phyloP scores from a whole-genome alignment of 176 grass and related monocot genomes.

The Cenchrus purpureus region DNA sequence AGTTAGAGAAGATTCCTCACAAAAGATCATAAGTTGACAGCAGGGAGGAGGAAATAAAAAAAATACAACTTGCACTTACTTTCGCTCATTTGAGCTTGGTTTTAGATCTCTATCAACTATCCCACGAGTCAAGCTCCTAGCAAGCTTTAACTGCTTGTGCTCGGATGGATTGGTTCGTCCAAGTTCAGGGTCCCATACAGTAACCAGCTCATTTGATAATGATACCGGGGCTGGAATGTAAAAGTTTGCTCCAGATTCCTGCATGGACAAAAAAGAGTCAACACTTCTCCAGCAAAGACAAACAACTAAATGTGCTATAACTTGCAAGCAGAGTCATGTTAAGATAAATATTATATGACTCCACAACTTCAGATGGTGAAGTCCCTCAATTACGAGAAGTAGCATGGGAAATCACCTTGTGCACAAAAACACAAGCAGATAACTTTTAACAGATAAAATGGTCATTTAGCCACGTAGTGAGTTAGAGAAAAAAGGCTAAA shows the following conservation, averaged over 20 bases:
- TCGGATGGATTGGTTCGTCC: slow-evolving; percentile 93
- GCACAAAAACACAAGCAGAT: neutral
- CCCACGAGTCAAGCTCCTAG: slow-evolving; percentile 91
- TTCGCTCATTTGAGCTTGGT: slow-evolving; percentile 87
- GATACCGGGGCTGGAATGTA: slow-evolving; percentile 67
- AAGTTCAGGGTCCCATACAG: slow-evolving; percentile 85
- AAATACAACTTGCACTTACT: slow-evolving; percentile 57
- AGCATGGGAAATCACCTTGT: neutral
- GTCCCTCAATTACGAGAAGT: neutral
- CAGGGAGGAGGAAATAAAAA: neutral
- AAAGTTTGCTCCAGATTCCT: slow-evolving; percentile 91
- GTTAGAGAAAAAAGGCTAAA: neutral
- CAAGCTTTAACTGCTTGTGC: slow-evolving; percentile 94
- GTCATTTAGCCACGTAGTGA: neutral
- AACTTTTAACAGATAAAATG: neutral
- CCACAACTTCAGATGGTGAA: neutral
- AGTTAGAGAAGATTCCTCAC: neutral
- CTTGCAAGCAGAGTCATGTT: neutral
- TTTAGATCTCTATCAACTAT: slow-evolving; percentile 98
- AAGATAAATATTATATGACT: slow-evolving; percentile 7
- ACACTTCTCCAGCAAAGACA: neutral
- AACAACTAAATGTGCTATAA: neutral
- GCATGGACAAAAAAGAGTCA: slow-evolving; percentile 32
- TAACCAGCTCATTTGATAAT: slow-evolving; percentile 88
- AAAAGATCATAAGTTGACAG: slow-evolving; percentile 23